Conservation (phyloP, 1,284 basidiomycete species). For the Amylostereum areolatum region DNA sequence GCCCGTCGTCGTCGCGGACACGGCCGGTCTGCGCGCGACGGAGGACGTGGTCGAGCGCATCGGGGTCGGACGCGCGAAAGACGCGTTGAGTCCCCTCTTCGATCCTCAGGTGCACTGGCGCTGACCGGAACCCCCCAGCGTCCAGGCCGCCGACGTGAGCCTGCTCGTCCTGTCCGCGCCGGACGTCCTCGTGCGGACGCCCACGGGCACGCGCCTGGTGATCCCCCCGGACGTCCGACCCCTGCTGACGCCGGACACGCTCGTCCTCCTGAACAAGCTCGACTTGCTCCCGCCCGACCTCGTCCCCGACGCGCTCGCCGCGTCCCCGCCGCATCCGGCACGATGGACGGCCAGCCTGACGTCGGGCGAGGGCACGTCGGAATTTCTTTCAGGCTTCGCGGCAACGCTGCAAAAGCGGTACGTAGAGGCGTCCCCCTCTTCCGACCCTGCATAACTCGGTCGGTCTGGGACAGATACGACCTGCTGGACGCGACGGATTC, state of each 20-base stretch:
- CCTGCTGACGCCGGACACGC: constrained; percentile 49
- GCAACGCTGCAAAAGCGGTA: constrained; percentile 49
- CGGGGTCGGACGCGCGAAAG: constrained; percentile 68
- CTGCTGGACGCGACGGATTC: constrained; percentile 20
- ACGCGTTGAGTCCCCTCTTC: constrained; percentile 42
- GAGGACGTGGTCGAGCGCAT: constrained; percentile 76
- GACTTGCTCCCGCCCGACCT: constrained; percentile 40
- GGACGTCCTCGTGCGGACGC: constrained; percentile 30
- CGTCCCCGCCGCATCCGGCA: constrained; percentile 6
- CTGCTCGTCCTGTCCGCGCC: constrained; percentile 75
- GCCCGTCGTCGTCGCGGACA: constrained; percentile 77
- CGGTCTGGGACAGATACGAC: constrained; percentile 28
- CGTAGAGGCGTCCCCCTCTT: constrained; percentile 11
- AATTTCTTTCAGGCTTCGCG: constrained; percentile 56
- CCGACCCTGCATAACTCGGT: not conserved
- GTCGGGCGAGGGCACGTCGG: constrained; percentile 48
- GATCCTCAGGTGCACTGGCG: too few species aligned
- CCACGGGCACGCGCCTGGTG: constrained; percentile 17
- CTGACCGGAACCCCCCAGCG: constrained; percentile 31
- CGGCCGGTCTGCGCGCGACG: constrained; percentile 75
- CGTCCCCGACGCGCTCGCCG: constrained; percentile 4
- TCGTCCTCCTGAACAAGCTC: constrained; percentile 70
- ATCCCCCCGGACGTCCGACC: constrained; percentile 42
- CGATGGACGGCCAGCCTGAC: constrained; percentile 61
- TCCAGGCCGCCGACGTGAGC: constrained; percentile 60